Conservation (phyloP, 2,329 filamentous ascomycete genomes). For the Penicillium decumbens region DNA sequence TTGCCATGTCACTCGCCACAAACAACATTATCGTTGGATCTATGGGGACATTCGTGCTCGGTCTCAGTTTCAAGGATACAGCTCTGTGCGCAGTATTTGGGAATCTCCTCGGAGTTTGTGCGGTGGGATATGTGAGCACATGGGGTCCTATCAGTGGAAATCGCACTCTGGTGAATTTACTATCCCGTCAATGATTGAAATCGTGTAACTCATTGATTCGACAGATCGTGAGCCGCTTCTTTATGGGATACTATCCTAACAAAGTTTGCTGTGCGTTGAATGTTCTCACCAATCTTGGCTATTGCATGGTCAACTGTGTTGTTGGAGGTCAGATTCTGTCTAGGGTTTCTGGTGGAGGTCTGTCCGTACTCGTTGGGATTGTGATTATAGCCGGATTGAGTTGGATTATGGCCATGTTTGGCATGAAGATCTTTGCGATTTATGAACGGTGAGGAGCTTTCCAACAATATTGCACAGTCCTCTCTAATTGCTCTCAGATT, state of each 20-base stretch:
- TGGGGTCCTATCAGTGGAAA: slow-evolving; percentile 42
- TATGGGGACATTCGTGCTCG: slow-evolving; percentile 39
- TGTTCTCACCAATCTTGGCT: slow-evolving; percentile 42
- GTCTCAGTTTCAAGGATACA: slow-evolving; percentile 40
- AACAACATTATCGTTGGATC: slow-evolving; percentile 43
- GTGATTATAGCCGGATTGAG: slow-evolving; percentile 36
- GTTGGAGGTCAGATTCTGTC: slow-evolving; percentile 46
- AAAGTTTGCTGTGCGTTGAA: slow-evolving; percentile 41
- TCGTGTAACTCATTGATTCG: slow-evolving; percentile 7
- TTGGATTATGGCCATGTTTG: slow-evolving; percentile 37
- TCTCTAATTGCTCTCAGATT: slow-evolving; percentile 21
- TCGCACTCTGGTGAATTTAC: slow-evolving; percentile 37
- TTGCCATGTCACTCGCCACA: slow-evolving; percentile 38
- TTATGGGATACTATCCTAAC: slow-evolving; percentile 44
- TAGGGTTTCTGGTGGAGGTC: slow-evolving; percentile 34
- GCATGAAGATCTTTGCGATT: slow-evolving; percentile 41
- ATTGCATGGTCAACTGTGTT: slow-evolving; percentile 42
- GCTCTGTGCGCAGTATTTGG: slow-evolving; percentile 39
- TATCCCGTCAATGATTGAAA: neutral
- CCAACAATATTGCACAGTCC: neutral
- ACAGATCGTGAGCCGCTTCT: slow-evolving; percentile 40
- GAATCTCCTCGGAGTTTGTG: slow-evolving; percentile 31
- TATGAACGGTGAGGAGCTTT: slow-evolving; percentile 38
- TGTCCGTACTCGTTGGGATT: slow-evolving; percentile 40
- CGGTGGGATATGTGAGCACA: slow-evolving; percentile 41